Conservation (phyloP, 345 rosid genomes). For the Balakata baccata region DNA sequence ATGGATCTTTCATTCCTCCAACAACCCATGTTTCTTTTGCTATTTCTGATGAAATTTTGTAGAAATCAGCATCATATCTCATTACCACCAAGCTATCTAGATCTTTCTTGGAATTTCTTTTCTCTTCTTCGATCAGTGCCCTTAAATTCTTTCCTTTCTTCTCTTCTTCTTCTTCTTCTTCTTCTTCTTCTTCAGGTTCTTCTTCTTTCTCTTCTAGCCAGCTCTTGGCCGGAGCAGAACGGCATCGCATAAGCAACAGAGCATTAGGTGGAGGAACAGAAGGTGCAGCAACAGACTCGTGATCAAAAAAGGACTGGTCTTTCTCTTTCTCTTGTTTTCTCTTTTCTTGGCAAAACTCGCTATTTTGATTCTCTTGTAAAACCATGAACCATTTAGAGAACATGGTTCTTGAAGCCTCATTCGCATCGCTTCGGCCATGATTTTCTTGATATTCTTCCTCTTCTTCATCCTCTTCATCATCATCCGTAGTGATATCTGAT, state of each 20-base stretch:
- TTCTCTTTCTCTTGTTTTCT: conserved; percentile 19
- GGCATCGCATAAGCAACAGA: conserved; percentile 66
- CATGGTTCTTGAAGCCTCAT: conserved; percentile 47
- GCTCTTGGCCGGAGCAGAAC: conserved; percentile 75
- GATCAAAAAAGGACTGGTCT: conserved; percentile 1
- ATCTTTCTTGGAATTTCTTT: conserved; percentile 25
- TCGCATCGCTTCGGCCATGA: conserved; percentile 3
- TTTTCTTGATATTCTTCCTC: conserved; percentile 29
- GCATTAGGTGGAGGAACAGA: conserved; percentile 77
- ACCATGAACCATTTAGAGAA: conserved; percentile 82
- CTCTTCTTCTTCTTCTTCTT: conserved; percentile 18
- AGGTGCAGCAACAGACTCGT: conserved; percentile 19
- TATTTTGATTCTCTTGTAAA: conserved; percentile 52
- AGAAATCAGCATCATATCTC: conserved; percentile 59
- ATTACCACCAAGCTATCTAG: conserved; percentile 34
- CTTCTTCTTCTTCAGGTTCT: conserved; percentile 18
- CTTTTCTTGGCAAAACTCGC: conserved; percentile 22
- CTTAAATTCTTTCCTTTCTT: conserved; percentile 34
- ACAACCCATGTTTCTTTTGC: conserved; percentile 84
- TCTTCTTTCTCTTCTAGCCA: conserved; percentile 28
- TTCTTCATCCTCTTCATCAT: conserved; percentile 43
- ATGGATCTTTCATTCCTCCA: conserved; percentile 51
- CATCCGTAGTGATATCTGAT: conserved; percentile 40
- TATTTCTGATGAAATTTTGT: conserved; percentile 61
- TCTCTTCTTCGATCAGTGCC: conserved; percentile 65